Conservation (phyloP, 306 rosid genomes). For the Pterocarpus macrocarpus region DNA sequence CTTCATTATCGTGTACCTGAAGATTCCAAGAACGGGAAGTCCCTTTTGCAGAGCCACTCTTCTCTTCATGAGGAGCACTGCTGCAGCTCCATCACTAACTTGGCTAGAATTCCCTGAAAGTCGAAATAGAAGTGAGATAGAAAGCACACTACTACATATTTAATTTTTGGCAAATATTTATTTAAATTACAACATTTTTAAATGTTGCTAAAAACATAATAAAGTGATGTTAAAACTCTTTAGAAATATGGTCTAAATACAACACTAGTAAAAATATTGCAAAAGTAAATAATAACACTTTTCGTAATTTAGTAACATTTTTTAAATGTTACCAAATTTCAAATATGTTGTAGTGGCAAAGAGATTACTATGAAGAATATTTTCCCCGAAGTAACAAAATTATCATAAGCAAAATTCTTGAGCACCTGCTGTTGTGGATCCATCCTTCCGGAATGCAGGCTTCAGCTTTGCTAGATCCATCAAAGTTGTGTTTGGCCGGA, state of each 20-base stretch:
- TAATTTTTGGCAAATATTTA: too few species aligned
- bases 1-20: constrained; percentile 62
- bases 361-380: constrained; percentile 1
- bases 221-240: too few species aligned
- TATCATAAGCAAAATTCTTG: constrained; percentile 8
- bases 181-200: too few species aligned
- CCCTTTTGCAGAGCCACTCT: constrained; percentile 79
- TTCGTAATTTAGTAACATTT: too few species aligned
- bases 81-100: constrained; percentile 94
- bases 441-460: constrained; percentile 83
- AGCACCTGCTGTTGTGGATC: constrained; percentile 90
- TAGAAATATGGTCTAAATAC: too few species aligned
- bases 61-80: constrained; percentile 95
- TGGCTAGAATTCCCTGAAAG: constrained; percentile 91
- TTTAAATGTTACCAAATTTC: too few species aligned
- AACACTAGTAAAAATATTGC: too few species aligned
- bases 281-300: too few species aligned
- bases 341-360: too few species aligned
- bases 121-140: neutral
- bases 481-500: constrained; percentile 74
- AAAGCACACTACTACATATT: neutral
- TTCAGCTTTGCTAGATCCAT: constrained; percentile 75
- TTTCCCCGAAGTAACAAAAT: constrained; percentile 26
- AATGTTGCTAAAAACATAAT: too few species aligned
- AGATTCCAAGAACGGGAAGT: constrained; percentile 83